Evolutionary conservation across 495 filamentous ascomycete species (phyloP), one percentile per base, ranked within the genome.

Genomic region (Endocarpon pusillum): DNA sequence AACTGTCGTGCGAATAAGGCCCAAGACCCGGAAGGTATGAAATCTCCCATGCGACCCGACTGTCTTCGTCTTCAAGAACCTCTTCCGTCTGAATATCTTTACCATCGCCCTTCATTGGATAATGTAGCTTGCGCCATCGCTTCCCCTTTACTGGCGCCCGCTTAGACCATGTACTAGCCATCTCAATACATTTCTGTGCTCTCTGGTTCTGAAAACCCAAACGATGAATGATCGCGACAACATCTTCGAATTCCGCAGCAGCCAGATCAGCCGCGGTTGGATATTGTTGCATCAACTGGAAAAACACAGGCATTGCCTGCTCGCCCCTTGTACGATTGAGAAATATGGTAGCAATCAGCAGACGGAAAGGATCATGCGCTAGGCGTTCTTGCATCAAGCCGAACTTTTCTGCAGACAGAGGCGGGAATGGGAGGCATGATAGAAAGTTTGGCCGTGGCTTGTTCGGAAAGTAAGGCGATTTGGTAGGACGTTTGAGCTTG

Each of bases 311-410:
- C 3, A 86, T 66, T 12, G 83, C 81, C n/a, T 69, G 65, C 11
- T 55, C 65, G 17, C 79, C 87, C 0, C 67, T 59, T 1, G 84
- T 94, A 23, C 76, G 66, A 51, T 86, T 94, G 3, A 94, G 66
- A 40, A 94, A 87, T 0, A 80, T 80, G 2, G 79, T 72, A 10
- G 75, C 78, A 26, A 89, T 59, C 10, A 89, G 66, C 4, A 89
- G 61, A 4, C 64, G 66, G 44, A 85, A 84, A 1, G 82, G 79
- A 30, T 77, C 56, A 35, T 61, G 47, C 2, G 76, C 69, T 26
- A 89, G 67, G 39, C 75, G 66, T 55, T 93, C 85, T 55, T 94
- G 85, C 22, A 91, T 69, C 11, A 94, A 62, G 0, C 85, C 85
- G 48, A 91, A 92, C 18, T 46, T 41, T 0, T 61, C 48, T 1